Evolutionary conservation across 2,329 filamentous ascomycete species (phyloP), one percentile per base, ranked within the genome.

Genomic region (Apiospora malaysiana): DNA sequence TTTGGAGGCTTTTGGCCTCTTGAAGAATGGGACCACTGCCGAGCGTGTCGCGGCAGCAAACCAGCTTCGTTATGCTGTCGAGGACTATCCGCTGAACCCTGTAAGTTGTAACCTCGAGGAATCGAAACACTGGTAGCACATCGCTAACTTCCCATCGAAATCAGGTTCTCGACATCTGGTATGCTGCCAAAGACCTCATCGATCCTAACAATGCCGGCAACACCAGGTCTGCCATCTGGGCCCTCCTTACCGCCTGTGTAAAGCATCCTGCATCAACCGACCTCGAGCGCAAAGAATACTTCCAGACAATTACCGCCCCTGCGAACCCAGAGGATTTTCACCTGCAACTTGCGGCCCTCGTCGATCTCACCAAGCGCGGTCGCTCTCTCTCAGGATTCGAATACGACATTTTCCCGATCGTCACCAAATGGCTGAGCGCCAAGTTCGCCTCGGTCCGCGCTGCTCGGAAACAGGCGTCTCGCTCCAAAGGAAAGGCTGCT

Each of bases 381-480:
- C 89, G 89, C 68, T 85, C 90, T 72, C 81, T 93, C 10, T 85
- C 89, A 8, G 90, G 91, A 0, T 92, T 93, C 74, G 89, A 92
- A 74, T 92, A 92, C 78, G 88, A 91, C 40, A 84, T 91, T 8
- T 85, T 92, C 56, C 89, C 90, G 1, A 80, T 92, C 10, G 79
- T 93, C 49, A 90, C 87, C 5, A 81, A 77, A 49, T 92, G 91
- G 90, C 83, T 93, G 21, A 83, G 84, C 67, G 82, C 85, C 27
- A 84, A 83, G 32, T 93, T 90, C 78, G 82, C 84, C 40, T 82
- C 86, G 32, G 85, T 88, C 21, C 85, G 85, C 51, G 76, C 78
- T 23, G 88, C 89, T 18, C 83, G 89, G 70, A 87, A 85, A 74
- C 82, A 84, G 70, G 84, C 82, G 16, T 81, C 82, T 5, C 82